Base-by-base conservation (phyloP, 441 rosid genomes). In the Adansonia madagascariensis region DNA sequence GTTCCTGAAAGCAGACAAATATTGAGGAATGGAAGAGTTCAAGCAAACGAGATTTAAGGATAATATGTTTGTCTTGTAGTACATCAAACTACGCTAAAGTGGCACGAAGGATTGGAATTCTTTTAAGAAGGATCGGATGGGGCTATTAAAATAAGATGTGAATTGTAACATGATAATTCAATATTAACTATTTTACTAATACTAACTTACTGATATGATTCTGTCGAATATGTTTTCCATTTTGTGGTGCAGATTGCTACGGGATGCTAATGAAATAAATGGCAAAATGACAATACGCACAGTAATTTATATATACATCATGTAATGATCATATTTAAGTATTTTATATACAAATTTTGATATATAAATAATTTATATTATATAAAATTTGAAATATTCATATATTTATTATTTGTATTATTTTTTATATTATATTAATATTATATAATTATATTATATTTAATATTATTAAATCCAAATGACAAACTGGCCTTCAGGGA, bases 11-110 rank as follows among this genome's bases (percentile, higher is more conserved):
- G 7, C 3, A 39, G 14, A 47, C 3, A 44, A 15, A 6, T 14
- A 59, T 35, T 63, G 12, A 15, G 68, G 20, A 35, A 63, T 31
- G 4, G 47, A 35, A 14, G 46, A 39, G 68, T 5, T 35, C 20
- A 63, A 64, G 22, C 47, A 39, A 64, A 22, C 65, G 65, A 24
- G 65, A 60, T 60, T 60, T 24, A 60, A 24, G 41, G 39, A 24
- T 60, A 10, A 3, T 39, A 39, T 5, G 24, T 60, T 24, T 11
- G 65, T 24, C 39, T 1, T 60, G 65, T 60, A 60, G 4, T 4
- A 10, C 65, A 60, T 24, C n/a, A 24, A 60, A 60, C 31, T 22
- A 59, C 6, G 20, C 4, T 15, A 6, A 6, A 55, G 9, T 0
- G 64, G 11, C 2, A 57, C 4, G 11, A 55, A 1, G 12, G 3